phyloP scores from a whole-genome alignment of 495 filamentous ascomycete species.

The Annulohypoxylon bovei region DNA sequence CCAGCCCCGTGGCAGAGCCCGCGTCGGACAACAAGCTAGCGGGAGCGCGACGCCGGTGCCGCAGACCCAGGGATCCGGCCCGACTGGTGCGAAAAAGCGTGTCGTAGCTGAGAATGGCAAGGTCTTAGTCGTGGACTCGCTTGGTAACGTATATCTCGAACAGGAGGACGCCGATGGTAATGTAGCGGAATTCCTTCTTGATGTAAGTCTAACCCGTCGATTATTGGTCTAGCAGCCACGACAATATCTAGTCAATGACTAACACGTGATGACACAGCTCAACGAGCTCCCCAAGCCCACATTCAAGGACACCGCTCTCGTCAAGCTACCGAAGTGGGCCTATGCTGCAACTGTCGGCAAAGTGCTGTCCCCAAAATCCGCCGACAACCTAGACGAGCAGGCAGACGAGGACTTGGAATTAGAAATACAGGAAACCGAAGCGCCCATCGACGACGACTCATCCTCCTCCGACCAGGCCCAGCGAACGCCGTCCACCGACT shows the following conservation, averaged over 20 bases:
- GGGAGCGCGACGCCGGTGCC: constrained; percentile 43
- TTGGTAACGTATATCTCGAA: constrained; percentile 91
- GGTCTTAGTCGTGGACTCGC: constrained; percentile 87
- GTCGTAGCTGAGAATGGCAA: constrained; percentile 96
- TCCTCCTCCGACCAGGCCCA: constrained; percentile 47
- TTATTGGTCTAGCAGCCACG: neutral
- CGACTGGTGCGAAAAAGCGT: constrained; percentile 75
- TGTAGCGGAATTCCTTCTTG: constrained; percentile 81
- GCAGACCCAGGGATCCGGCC: constrained; percentile 54
- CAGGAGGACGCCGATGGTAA: constrained; percentile 88
- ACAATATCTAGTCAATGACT: neutral
- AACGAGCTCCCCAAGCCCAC: constrained; percentile 73
- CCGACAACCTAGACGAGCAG: constrained; percentile 47
- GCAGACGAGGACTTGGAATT: constrained; percentile 7
- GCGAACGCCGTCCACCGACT: constrained; percentile 58
- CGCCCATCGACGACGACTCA: constrained; percentile 49
- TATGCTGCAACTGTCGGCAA: constrained; percentile 68
- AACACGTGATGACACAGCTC: constrained; percentile 52
- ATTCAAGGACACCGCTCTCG: constrained; percentile 74
- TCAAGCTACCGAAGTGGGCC: constrained; percentile 72
- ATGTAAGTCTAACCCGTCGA: constrained; percentile 61
- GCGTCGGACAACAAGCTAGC: constrained; percentile 48
- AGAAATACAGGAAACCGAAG: constrained; percentile 1
- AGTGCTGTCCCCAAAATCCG: constrained; percentile 52
- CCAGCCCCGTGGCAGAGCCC: constrained; percentile 40